A percentile compares a stretch with the other conserved stretches of the same genome.
These are phyloP conservation scores for Anthostomella pinea DNA, from an alignment of 2,329 filamentous ascomycete genomes.

Conservation along the genomic window DNA sequence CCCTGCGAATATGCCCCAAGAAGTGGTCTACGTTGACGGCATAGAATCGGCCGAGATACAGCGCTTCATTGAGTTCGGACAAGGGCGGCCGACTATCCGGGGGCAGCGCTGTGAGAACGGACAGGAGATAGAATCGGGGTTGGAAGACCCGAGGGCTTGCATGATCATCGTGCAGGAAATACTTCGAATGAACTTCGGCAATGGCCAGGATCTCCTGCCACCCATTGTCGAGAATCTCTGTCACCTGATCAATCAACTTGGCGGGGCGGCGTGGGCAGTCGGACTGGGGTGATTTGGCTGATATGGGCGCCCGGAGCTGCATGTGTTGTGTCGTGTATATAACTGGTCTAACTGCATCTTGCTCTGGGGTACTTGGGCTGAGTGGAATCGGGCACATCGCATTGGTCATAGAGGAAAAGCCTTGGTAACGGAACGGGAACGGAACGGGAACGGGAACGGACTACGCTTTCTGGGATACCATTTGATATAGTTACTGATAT, in stretches of 20 bases:
- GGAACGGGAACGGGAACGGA: no score
- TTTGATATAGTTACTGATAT: no score
- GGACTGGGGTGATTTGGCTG: slow-evolving; percentile 27
- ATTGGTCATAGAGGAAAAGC: no score
- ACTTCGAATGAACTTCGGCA: slow-evolving; percentile 51
- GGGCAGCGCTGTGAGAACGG: slow-evolving; percentile 29
- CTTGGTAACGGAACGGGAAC: no score
- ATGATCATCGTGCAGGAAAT: slow-evolving; percentile 59
- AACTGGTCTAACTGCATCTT: no score
- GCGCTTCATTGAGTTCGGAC: slow-evolving; percentile 55
- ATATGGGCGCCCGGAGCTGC: no score
- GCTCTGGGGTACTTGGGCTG: no score
- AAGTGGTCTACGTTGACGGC: slow-evolving; percentile 54
- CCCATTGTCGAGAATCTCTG: slow-evolving; percentile 67
- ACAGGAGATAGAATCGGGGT: slow-evolving; percentile 34
- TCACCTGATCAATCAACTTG: slow-evolving; percentile 60
- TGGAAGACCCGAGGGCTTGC: slow-evolving; percentile 56
- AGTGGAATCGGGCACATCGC: no score
- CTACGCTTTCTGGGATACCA: no score
- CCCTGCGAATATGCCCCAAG: slow-evolving; percentile 32
- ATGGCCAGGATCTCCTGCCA: slow-evolving; percentile 44
- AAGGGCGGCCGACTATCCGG: slow-evolving; percentile 51
- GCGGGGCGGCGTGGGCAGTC: slow-evolving; percentile 45
- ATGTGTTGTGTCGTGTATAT: no score
- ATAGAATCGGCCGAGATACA: slow-evolving; percentile 50